Percentiles rank a stretch among this genome's conserved stretches.
Conservation (phyloP, 345 rosid genomes). For the Brassica cretica region DNA sequence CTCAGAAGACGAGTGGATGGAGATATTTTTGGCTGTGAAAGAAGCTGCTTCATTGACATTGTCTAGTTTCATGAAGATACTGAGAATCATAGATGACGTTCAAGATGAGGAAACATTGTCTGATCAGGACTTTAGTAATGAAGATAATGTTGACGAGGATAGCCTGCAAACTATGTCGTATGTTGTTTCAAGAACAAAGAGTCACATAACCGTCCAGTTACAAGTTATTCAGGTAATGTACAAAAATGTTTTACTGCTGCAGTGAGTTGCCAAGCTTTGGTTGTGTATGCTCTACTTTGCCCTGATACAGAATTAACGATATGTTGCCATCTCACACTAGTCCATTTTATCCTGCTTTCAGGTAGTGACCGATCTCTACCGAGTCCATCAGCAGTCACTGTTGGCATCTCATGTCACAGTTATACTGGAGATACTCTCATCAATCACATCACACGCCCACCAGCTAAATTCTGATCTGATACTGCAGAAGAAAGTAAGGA, state of each 20-base stretch:
- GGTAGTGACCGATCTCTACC: conserved; percentile 71
- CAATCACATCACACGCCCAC: conserved; percentile 66
- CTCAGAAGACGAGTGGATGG: conserved; percentile 77
- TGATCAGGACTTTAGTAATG: conserved; percentile 56
- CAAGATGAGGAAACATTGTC: conserved; percentile 58
- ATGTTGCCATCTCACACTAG: neutral
- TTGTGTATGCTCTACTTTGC: neutral
- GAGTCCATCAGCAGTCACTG: conserved; percentile 50
- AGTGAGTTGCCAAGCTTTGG: conserved; percentile 19
- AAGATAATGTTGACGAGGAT: conserved; percentile 70
- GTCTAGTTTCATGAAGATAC: conserved; percentile 68
- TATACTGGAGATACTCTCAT: conserved; percentile 57
- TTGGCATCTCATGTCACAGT: conserved; percentile 48
- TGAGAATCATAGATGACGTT: conserved; percentile 69
- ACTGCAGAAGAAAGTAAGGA: conserved; percentile 69
- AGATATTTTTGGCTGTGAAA: conserved; percentile 61
- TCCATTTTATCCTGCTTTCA: conserved; percentile 41
- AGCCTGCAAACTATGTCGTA: conserved; percentile 71
- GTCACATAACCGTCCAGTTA: conserved; percentile 77
- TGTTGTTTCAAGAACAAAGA: conserved; percentile 78
- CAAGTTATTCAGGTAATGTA: conserved; percentile 65
- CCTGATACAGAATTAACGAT: conserved; percentile 3
- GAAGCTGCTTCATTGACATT: conserved; percentile 65
- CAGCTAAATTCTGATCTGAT: conserved; percentile 53
- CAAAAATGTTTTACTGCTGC: conserved; percentile 5